These are phyloP conservation scores for Euphrasia confusa DNA, from an alignment of 257 asterid genomes.

Conservation along the genomic window DNA sequence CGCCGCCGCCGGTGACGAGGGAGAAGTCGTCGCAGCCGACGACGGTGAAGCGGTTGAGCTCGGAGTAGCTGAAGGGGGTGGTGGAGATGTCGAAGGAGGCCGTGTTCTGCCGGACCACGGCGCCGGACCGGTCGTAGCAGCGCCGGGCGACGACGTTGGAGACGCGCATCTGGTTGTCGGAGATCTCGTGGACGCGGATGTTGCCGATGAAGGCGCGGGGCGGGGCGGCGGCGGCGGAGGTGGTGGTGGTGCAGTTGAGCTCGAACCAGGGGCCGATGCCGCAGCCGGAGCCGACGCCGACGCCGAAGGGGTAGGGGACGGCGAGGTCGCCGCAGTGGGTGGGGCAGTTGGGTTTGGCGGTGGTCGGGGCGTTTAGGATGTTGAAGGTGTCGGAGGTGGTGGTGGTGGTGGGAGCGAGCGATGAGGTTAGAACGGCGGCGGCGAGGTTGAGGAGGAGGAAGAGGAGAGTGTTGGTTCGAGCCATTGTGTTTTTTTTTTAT, in stretches of 20 bases:
- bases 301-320: constrained; percentile 60
- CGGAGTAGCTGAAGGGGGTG: constrained; percentile 47
- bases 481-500: neutral
- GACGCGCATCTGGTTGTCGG: constrained; percentile 47
- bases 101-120: neutral
- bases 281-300: constrained; percentile 28
- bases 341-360: constrained; percentile 12
- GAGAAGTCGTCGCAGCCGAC: constrained; percentile 58
- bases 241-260: constrained; percentile 12
- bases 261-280: constrained; percentile 6
- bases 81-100: constrained; percentile 29
- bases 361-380: constrained; percentile 27
- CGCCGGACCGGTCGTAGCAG: constrained; percentile 42
- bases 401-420: constrained; percentile 20
- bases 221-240: neutral
- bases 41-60: constrained; percentile 39
- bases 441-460: neutral
- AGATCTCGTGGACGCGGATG: constrained; percentile 36
- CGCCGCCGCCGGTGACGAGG: constrained; percentile 18
- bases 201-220: constrained; percentile 14
- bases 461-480: neutral
- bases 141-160: constrained; percentile 34
- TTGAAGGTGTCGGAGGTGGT: constrained; percentile 32
- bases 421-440: neutral
- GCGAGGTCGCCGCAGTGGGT: constrained; percentile 50